Evolutionary conservation across 306 rosid genomes (phyloP), one percentile per base, ranked within the genome.

Genomic region (Echinosophora koreensis): DNA sequence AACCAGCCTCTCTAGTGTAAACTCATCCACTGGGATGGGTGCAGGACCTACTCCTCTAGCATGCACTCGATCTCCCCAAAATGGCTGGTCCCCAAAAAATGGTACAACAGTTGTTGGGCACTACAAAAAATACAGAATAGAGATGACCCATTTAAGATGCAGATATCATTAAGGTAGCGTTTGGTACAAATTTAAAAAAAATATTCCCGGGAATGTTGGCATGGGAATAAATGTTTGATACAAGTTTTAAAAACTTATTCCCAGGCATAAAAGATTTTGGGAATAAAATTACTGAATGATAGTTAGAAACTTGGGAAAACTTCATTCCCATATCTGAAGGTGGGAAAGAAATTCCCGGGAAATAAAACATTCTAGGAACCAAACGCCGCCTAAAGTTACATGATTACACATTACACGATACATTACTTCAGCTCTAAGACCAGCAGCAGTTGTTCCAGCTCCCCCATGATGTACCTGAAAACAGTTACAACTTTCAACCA

Each of bases 371-470:
- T 22, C 22, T 22, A 22, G 22, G 22, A 22, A 22, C 22, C 22
- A 22, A 22, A 22, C 22, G 22, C 22, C 22, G 22, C 1, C 41
- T 28, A 1, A 58, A 44, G 35, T 49, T 28, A 27, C 28, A 78
- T 65, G 39, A 74, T 15, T 71, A 41, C 58, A 49, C 51, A 56
- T 41, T 22, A 41, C 64, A 52, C 5, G 44, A 76, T 61, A 32
- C 44, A 64, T 85, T 87, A 95, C 98, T 77, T 88, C 97, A 67
- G 98, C 97, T 87, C 91, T 92, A 79, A 95, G 95, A 70, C 98
- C 93, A 28, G 98, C 97, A 58, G 98, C 97, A 74, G 98, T 95
- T 61, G 98, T 92, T 84, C 97, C 97, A 4, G 97, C 97, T 39
- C 98, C 97, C 11, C 98, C 98, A 52, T 95, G 97, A 85, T 95